phyloP scores from a whole-genome alignment of 495 filamentous ascomycete genomes.

The Aspergillus egyptiacus region DNA sequence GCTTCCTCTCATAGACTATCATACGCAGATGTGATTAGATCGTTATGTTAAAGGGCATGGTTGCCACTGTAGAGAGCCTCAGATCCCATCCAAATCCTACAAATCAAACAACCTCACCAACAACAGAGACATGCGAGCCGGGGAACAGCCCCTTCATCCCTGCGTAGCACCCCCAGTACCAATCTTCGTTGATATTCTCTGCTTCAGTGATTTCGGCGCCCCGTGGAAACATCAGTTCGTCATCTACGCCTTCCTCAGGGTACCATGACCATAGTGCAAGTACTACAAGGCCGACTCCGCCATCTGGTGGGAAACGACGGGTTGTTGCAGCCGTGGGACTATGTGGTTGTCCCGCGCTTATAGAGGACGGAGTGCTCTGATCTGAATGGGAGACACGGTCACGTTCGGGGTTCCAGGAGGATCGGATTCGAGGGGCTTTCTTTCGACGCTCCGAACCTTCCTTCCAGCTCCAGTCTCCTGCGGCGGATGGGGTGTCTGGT shows the following conservation, averaged over 20 bases:
- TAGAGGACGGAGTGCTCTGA: conserved; percentile 12
- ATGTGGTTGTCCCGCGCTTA: conserved; percentile 13
- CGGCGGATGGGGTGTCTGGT: conserved; percentile 19
- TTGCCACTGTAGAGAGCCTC: no score
- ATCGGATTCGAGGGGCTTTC: conserved; percentile 40
- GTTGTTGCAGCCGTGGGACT: conserved; percentile 5
- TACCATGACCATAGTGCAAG: conserved; percentile 68
- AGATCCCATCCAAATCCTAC: no score
- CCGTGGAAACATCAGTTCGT: conserved; percentile 79
- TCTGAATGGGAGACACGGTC: conserved; percentile 15
- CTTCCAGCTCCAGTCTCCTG: conserved; percentile 46
- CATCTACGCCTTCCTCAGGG: conserved; percentile 52
- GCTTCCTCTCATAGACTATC: no score
- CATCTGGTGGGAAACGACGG: conserved; percentile 60
- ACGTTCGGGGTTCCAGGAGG: conserved; percentile 4
- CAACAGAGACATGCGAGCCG: conserved; percentile 55
- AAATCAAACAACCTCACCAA: conserved; percentile 34
- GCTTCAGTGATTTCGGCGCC: conserved; percentile 75
- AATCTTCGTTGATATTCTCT: conserved; percentile 80
- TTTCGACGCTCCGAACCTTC: conserved; percentile 44
- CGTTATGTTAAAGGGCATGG: no score
- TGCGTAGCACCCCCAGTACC: conserved; percentile 77
- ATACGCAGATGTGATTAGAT: no score
- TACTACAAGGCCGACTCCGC: conserved; percentile 58
- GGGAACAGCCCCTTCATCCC: conserved; percentile 72